A percentile compares a stretch with the other conserved stretches of the same genome.
phyloP scores from a whole-genome alignment of 1,139 yeast species.

The Komagataea norvegica region DNA sequence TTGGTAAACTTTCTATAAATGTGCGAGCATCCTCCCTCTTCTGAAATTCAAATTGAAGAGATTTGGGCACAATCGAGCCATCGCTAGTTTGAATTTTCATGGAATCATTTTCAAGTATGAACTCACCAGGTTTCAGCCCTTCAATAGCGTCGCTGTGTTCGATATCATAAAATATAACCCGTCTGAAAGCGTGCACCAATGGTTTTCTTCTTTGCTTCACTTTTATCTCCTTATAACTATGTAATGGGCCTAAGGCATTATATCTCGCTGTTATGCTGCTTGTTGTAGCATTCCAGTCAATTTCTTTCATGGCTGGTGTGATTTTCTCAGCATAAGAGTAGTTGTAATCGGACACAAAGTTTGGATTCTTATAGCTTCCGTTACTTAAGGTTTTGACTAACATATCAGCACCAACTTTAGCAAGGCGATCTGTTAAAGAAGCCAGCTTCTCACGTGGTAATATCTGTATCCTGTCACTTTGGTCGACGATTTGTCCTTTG shows the following conservation, averaged over 20 bases:
- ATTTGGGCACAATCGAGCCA: constrained; percentile 36
- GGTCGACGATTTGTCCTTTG: constrained; percentile 65
- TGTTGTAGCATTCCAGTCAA: constrained; percentile 43
- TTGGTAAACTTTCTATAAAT: constrained; percentile 40
- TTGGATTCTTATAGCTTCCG: constrained; percentile 30
- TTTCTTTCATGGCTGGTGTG: constrained; percentile 35
- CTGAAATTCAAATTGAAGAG: constrained; percentile 52
- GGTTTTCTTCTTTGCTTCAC: constrained; percentile 30
- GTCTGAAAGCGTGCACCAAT: constrained; percentile 29
- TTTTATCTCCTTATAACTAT: constrained; percentile 42
- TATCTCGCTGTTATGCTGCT: constrained; percentile 39
- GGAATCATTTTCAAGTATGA: constrained; percentile 31
- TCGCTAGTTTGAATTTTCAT: constrained; percentile 38
- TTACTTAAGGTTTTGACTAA: constrained; percentile 42
- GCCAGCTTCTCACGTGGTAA: constrained; percentile 38
- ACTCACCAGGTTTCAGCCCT: constrained; percentile 38
- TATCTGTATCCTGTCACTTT: constrained; percentile 43
- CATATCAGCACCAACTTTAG: constrained; percentile 54
- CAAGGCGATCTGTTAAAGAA: constrained; percentile 45
- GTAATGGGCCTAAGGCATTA: constrained; percentile 58
- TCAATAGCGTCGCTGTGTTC: constrained; percentile 1
- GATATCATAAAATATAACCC: constrained; percentile 45
- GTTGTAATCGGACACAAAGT: constrained; percentile 28
- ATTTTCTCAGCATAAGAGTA: constrained; percentile 59
- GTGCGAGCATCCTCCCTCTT: constrained; percentile 39